Conservation (phyloP, 306 rosid genomes). For the Gastrolobium villosum region DNA sequence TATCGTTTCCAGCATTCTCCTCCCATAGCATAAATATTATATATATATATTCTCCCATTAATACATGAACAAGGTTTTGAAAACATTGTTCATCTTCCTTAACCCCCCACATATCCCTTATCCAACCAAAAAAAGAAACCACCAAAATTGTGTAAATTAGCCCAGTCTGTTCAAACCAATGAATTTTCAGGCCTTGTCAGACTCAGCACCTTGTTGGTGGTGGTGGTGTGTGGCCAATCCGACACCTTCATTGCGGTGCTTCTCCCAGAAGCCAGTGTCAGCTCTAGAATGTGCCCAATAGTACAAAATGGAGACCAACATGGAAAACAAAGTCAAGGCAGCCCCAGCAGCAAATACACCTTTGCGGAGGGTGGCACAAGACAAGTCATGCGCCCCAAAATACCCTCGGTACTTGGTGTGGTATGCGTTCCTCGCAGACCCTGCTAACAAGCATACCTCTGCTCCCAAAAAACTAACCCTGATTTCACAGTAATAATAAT, state of each 20-base stretch:
- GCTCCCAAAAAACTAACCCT: slow-evolving; percentile 92
- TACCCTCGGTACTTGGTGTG: slow-evolving; percentile 80
- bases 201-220: slow-evolving; percentile 59
- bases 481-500: slow-evolving; percentile 32
- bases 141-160: slow-evolving; percentile 52
- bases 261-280: slow-evolving; percentile 97
- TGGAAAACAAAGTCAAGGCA: slow-evolving; percentile 82
- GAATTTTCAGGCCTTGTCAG: slow-evolving; percentile 62
- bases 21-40: slow-evolving; percentile 37
- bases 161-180: slow-evolving; percentile 1
- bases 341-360: slow-evolving; percentile 98
- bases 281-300: slow-evolving; percentile 88
- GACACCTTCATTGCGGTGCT: slow-evolving; percentile 79
- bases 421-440: slow-evolving; percentile 95
- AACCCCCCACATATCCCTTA: not conserved
- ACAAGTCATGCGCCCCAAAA: slow-evolving; percentile 49
- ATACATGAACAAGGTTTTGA: slow-evolving; percentile 35
- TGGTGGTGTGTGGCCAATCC: slow-evolving; percentile 71
- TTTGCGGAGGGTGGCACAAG: slow-evolving; percentile 91
- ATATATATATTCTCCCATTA: slow-evolving; percentile 35
- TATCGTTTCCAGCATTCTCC: slow-evolving; percentile 37
- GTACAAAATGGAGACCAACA: slow-evolving; percentile 73
- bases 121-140: slow-evolving; percentile 40
- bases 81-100: slow-evolving; percentile 34
- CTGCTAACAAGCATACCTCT: slow-evolving; percentile 92